Evolutionary conservation across 345 rosid species (phyloP).

Genomic region (Microthlaspi erraticum): DNA sequence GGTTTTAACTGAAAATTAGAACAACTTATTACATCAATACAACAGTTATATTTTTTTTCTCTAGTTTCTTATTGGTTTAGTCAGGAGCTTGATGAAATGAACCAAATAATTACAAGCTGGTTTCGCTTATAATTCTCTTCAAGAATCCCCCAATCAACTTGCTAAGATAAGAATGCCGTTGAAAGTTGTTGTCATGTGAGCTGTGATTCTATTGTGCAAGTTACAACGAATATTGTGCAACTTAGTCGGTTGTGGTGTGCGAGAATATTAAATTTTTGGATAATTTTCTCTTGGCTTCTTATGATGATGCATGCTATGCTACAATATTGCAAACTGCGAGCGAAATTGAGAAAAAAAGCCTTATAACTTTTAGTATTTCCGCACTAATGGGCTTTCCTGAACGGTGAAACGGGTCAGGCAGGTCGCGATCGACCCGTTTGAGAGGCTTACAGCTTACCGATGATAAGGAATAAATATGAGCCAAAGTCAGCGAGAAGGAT

Average conservation of each 20-base stretch:
- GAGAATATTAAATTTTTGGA: background rate
- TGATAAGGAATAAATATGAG: background rate
- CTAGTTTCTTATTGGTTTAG: background rate
- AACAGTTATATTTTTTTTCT: background rate
- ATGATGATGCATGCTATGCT: no score
- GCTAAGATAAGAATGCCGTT: background rate
- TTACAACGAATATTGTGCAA: background rate
- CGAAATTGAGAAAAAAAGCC: no score
- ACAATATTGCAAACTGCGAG: no score
- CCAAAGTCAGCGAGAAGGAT: slow-evolving; percentile 25
- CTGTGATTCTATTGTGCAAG: background rate
- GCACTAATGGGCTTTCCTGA: no score
- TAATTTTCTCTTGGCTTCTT: no score
- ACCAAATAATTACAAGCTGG: background rate
- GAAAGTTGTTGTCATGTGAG: background rate
- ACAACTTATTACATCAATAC: background rate
- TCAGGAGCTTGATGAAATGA: background rate
- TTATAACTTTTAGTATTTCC: no score
- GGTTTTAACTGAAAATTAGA: background rate
- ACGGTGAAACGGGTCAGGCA: background rate
- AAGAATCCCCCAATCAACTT: no score
- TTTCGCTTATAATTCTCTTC: background rate
- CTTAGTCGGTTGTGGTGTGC: slow-evolving; percentile 13
- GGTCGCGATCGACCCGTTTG: background rate
- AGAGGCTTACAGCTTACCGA: no score